Conservation (phyloP, 1,139 yeast genomes). For the Ogataea hybrid region DNA sequence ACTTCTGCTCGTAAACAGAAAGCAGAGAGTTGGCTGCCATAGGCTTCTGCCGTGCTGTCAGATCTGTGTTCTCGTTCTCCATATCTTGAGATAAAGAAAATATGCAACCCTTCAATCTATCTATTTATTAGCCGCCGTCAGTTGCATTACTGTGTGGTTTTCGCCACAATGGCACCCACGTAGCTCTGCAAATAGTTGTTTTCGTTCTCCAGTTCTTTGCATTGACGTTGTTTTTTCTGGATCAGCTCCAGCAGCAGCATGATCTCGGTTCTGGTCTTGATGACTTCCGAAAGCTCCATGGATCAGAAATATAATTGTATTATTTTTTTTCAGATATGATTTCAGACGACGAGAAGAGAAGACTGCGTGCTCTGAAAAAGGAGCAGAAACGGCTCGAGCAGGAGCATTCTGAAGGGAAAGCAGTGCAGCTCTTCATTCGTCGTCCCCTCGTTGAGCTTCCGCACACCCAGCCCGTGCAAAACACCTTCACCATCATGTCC, state of each 20-base stretch:
- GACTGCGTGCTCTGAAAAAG: slow-evolving; percentile 52
- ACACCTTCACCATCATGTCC: slow-evolving; percentile 48
- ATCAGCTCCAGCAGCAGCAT: slow-evolving; percentile 21
- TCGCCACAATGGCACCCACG: slow-evolving; percentile 78
- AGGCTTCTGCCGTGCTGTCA: slow-evolving; percentile 10
- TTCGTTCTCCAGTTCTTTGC: slow-evolving; percentile 53
- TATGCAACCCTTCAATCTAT: not conserved
- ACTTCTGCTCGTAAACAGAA: slow-evolving; percentile 15
- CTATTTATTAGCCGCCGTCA: slow-evolving; percentile 6
- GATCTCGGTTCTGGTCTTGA: slow-evolving; percentile 22
- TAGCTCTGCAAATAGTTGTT: slow-evolving; percentile 83
- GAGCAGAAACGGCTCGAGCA: slow-evolving; percentile 45
- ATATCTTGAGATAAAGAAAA: slow-evolving; percentile 7
- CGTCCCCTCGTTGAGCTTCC: slow-evolving; percentile 50
- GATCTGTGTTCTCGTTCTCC: slow-evolving; percentile 19
- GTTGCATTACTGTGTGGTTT: slow-evolving; percentile 35
- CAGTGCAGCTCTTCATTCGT: slow-evolving; percentile 46
- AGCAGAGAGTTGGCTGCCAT: slow-evolving; percentile 9
- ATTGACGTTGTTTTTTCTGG: slow-evolving; percentile 20
- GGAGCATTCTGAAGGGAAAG: slow-evolving; percentile 40
- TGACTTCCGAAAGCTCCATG: slow-evolving; percentile 12
- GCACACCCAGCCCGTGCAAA: slow-evolving; percentile 14
- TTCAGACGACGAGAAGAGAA: slow-evolving; percentile 44
- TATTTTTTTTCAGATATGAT: slow-evolving; percentile 2
- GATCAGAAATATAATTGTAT: not conserved